A percentile compares a stretch with the other conserved stretches of the same genome.
phyloP scores from a whole-genome alignment of 257 asterid species.

The Hygrophila difformis region DNA sequence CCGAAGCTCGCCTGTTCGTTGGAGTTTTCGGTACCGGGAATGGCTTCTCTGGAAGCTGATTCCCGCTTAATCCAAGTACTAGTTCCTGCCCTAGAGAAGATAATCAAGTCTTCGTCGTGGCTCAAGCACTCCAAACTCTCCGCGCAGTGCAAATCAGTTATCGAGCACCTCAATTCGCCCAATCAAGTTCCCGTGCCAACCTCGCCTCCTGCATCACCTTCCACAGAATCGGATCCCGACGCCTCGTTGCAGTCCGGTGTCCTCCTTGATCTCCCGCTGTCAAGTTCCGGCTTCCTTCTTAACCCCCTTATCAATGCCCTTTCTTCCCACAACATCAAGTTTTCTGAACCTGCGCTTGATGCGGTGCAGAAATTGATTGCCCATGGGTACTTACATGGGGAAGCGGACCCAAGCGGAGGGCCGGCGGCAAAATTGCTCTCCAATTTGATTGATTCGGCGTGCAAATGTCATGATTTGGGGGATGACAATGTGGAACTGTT shows the following conservation, averaged over 20 bases:
- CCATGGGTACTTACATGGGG: slow-evolving; percentile 82
- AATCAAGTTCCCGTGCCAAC: slow-evolving; percentile 35
- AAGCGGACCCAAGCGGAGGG: slow-evolving; percentile 70
- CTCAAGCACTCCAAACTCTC: slow-evolving; percentile 89
- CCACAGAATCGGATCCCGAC: slow-evolving; percentile 24
- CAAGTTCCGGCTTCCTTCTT: slow-evolving; percentile 64
- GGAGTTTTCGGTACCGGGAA: too few species aligned
- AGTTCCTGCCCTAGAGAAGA: slow-evolving; percentile 82
- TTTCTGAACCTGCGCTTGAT: slow-evolving; percentile 81
- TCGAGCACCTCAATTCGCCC: slow-evolving; percentile 59
- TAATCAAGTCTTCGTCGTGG: slow-evolving; percentile 81
- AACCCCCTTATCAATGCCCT: slow-evolving; percentile 74
- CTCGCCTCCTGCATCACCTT: slow-evolving; percentile 45
- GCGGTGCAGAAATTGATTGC: slow-evolving; percentile 91
- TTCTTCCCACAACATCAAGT: slow-evolving; percentile 51
- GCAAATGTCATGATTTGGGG: slow-evolving; percentile 84
- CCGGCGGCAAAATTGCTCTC: slow-evolving; percentile 60
- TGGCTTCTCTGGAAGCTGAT: slow-evolving; percentile 95
- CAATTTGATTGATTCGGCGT: slow-evolving; percentile 64
- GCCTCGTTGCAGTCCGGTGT: slow-evolving; percentile 54
- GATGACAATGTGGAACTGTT: slow-evolving; percentile 74
- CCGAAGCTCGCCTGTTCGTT: too few species aligned
- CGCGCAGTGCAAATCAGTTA: slow-evolving; percentile 76
- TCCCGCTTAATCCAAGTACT: slow-evolving; percentile 75
- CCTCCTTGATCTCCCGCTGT: slow-evolving; percentile 55